Evolutionary conservation across 2,329 filamentous ascomycete species (phyloP), one percentile per base, ranked within the genome.

Genomic region (Verticillium nonalfalfae): DNA sequence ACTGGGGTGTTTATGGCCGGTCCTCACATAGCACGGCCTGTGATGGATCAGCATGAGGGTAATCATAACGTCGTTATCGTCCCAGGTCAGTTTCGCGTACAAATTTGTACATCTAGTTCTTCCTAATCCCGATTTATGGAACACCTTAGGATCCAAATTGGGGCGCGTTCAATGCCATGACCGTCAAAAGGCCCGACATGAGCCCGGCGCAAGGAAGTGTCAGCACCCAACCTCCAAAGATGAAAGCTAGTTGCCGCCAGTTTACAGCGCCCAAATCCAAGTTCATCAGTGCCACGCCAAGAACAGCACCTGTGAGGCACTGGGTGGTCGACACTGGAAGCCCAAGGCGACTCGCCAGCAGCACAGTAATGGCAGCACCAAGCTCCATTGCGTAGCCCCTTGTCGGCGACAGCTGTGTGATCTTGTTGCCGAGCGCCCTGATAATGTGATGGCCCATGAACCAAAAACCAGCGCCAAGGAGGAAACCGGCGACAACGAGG

Each of bases 361-460:
- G 39, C 14, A 70, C 66, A n/a, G 68, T 70, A 61, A 78, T 71
- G 56, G 75, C 76, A 11, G 74, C 73, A 10, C 74, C 75, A 2
- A 78, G 68, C 65, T 78, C 76, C 70, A 75, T 73, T 56, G 71
- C 64, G 66, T 69, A 75, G 31, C 74, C 74, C 58, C 74, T 66
- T 1, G 71, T 72, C 2, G 75, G 76, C 1, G 68, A 72, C 62
- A 75, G 68, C 63, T 76, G 72, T 0, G 75, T 78, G 65, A 78
- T 72, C 62, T 73, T 72, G 68, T 78, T 78, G 15, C 76, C 76
- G 14, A 78, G 66, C 14, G 69, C 65, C 38, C 71, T 69, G 60
- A 78, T 74, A 64, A 78, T 76, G 59, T 77, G 68, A 64, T 72
- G 76, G 2, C 76, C 75, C 59, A 70, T 75, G 58, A 73, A 74